These are phyloP conservation scores for Diutina ranongensis DNA, from an alignment of 1,139 yeast genomes.

Conservation along the genomic window DNA sequence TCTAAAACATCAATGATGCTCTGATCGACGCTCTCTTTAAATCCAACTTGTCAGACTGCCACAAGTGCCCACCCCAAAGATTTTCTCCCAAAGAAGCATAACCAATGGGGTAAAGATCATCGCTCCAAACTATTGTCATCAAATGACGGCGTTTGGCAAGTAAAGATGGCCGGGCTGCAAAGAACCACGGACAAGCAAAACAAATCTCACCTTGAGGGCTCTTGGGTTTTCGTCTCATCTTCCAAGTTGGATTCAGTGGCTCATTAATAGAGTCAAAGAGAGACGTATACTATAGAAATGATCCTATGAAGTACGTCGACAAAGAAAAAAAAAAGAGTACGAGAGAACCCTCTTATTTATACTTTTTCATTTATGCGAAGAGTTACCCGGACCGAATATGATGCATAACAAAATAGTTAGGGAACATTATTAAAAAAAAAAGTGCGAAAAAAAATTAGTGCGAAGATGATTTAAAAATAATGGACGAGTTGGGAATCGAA, in stretches of 20 bases:
- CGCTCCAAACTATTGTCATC: slow-evolving; percentile 39
- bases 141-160: slow-evolving; percentile 13
- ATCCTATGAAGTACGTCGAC: slow-evolving; percentile 96
- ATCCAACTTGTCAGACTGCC: slow-evolving; percentile 95
- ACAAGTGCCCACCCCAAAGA: slow-evolving; percentile 87
- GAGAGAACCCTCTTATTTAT: neutral
- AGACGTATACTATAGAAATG: slow-evolving; percentile 99
- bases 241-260: slow-evolving; percentile 99
- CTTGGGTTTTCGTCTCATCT: slow-evolving; percentile 95
- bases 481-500: too few relatives aligned
- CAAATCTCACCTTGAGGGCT: slow-evolving; percentile 67
- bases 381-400: slow-evolving; percentile 2
- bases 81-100: slow-evolving; percentile 86
- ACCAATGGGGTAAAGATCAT: slow-evolving; percentile 93
- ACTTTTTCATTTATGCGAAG: neutral
- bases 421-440: too few relatives aligned
- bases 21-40: too few relatives aligned
- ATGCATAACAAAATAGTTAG: too few relatives aligned
- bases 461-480: too few relatives aligned
- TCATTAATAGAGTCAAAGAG: slow-evolving; percentile 98
- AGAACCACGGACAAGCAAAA: slow-evolving; percentile 81
- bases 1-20: too few relatives aligned
- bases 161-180: slow-evolving; percentile 76
- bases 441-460: too few relatives aligned
- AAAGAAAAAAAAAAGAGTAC: slow-evolving; percentile 28